Evolutionary conservation across 2,329 filamentous ascomycete genomes (phyloP), one percentile per base, ranked within the genome.

Genomic region (Plenodomus biglobosus): DNA sequence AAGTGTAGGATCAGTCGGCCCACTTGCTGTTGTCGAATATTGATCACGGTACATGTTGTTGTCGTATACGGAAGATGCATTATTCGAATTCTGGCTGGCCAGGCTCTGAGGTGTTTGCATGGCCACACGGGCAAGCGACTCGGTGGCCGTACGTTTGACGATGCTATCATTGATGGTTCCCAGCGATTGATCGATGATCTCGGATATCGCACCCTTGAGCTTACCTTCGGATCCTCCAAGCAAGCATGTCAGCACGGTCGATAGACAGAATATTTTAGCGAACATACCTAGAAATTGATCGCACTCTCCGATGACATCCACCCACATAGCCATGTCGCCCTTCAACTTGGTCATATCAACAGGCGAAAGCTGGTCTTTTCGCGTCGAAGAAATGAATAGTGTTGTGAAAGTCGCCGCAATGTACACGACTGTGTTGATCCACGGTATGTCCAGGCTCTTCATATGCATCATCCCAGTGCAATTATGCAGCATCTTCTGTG

Each of bases 401-500:
- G 82, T 85, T 0, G 86, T 87, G 59, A 90, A 88, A 47, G 89
- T 85, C 20, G 86, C 86, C 37, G 86, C 83, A 11, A 88, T 78
- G 62, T 88, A 90, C 5, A 88, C 80, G 0, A 87, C 85, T 40
- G 84, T 79, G 40, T 86, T 85, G 59, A 88, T 87, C 87, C 88
- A 92, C 1, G 87, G 90, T 1, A 86, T 88, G 62, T 92, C 88
- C 3, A 92, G 73, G 38, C 83, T 84, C 62, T 86, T 88, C 48
- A 85, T 75, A 56, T 78, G 79, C 48, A 82, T 80, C 40, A 92
- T 71, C 44, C 82, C 76, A 18, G 78, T 76, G 5, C 85, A 81
- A 20, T 80, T 78, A 18, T 77, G 75, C 2, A 92, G 75, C 71
- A 90, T 82, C 52, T 85, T 80, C 39, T 80, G 78, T 5, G 86